These are phyloP conservation scores for Cocos nucifera DNA, from an alignment of 176 grass and related monocot species.

Conservation along the genomic window DNA sequence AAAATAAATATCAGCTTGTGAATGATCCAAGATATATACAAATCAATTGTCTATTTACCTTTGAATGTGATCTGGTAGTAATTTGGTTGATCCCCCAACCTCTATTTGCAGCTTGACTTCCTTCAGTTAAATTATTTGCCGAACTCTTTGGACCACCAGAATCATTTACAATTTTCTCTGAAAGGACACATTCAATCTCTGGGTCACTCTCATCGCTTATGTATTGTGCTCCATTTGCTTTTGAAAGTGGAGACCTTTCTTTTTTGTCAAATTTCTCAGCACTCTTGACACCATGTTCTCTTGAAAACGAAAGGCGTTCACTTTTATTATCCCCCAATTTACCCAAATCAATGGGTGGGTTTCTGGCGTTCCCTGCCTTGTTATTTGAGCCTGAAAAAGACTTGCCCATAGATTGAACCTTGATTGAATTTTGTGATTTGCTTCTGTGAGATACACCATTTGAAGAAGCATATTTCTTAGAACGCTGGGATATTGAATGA, in stretches of 20 bases:
- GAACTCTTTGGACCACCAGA: conserved; percentile 13
- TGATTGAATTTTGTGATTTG: conserved; percentile 14
- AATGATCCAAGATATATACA: no score
- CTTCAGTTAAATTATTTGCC: background rate
- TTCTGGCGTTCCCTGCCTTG: background rate
- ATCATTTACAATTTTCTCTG: conserved; percentile 9
- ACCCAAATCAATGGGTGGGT: background rate
- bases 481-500: conserved; percentile 31
- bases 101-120: conserved; percentile 21
- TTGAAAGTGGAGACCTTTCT: conserved; percentile 12
- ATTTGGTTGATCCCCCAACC: conserved; percentile 21
- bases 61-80: conserved; percentile 27
- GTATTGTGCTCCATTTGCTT: conserved; percentile 25
- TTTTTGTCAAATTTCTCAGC: conserved; percentile 32
- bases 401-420: conserved; percentile 17
- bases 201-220: conserved; percentile 46
- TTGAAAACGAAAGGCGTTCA: conserved; percentile 15
- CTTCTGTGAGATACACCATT: background rate
- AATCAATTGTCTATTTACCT: conserved; percentile 36
- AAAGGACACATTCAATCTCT: conserved; percentile 21
- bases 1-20: no score
- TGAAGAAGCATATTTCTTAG: conserved; percentile 28
- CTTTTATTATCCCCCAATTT: conserved; percentile 8
- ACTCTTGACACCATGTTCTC: conserved; percentile 9
- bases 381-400: conserved; percentile 13